Evolutionary conservation across 169 alveolate genomes (phyloP), one percentile per base, ranked within the genome.

Genomic region (Plasmodium inui): DNA sequence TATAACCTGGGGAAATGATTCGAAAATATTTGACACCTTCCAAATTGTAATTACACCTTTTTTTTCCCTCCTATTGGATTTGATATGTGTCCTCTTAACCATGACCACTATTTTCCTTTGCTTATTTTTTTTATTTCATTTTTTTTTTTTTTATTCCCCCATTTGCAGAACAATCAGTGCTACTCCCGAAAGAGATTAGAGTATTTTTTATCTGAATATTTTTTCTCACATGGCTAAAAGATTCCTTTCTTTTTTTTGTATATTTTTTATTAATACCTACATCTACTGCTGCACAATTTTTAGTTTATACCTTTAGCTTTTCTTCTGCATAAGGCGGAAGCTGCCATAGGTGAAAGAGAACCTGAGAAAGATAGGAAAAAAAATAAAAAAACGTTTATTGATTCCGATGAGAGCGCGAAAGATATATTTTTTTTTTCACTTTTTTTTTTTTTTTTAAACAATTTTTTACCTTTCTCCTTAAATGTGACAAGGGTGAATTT

Each of bases 161-260:
- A 12, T 90, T 67, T 90, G 32, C 74, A 90, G 94, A 79, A 80
- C 55, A 90, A 90, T 80, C 44, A n/a, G 73, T 80, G 91, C 57
- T 90, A 90, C 39, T 90, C 94, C 39, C 82, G 94, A 67, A 90
- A 90, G 80, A 79, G 73, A 37, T 72, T 90, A 71, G 94, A 90
- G 46, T 80, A 70, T 90, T 81, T 90, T 44, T 81, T 90, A 81
- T 67, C 39, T 50, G 82, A 67, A 22, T 90, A 67, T 90, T 80
- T 90, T 61, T 80, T 30, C 39, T n/a, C 78, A 61, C 79, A 14
- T 46, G 34, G 19, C 3, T 5, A 30, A 84, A 84, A 41, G 10
- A 17, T 55, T 74, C n/a, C 22, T 0, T n/a, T 12, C 7, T 12
- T 26, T 32, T 74, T 50, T 74, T 74, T 26, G 39, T 22, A 22